Percentiles rank a stretch among this genome's conserved stretches.
These are phyloP conservation scores for Dalbergia cultrata DNA, from an alignment of 306 rosid species.

Conservation along the genomic window DNA sequence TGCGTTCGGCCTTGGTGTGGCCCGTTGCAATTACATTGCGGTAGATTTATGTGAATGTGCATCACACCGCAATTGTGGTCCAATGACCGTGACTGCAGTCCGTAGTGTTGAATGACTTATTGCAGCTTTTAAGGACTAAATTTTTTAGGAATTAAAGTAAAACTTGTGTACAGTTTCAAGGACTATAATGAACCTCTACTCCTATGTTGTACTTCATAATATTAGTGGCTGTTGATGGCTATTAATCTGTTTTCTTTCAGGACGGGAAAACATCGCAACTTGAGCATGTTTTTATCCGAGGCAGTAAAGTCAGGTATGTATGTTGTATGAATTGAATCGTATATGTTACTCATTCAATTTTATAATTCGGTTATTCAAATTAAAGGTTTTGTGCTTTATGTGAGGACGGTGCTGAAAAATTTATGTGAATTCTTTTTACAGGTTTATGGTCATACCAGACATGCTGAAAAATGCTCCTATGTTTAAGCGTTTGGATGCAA, in stretches of 20 bases:
- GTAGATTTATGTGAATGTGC: no score
- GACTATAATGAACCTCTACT: no score
- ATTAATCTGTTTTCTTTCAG: constrained; percentile 47
- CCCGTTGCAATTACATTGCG: no score
- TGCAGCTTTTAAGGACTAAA: no score
- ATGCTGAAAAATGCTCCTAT: constrained; percentile 99
- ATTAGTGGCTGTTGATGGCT: constrained; percentile 37
- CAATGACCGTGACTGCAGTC: no score
- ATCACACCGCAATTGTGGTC: no score
- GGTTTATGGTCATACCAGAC: constrained; percentile 99
- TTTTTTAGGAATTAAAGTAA: no score
- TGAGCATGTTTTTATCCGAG: constrained; percentile 96
- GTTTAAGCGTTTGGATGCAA: constrained; percentile 98
- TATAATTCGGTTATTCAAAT: constrained; percentile 3
- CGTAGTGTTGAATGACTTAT: no score
- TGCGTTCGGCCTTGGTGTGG: no score
- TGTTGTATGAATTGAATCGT: background rate
- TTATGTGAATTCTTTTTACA: constrained; percentile 37
- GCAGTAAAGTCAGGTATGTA: constrained; percentile 96
- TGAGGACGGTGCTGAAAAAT: constrained; percentile 27
- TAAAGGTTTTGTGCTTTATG: background rate
- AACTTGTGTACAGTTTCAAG: no score
- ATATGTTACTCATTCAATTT: constrained; percentile 9
- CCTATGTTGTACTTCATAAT: background rate
- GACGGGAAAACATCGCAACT: constrained; percentile 95